These are phyloP conservation scores for Elongisporangium senticosum DNA, from an alignment of 352 stramenopile species.

Conservation along the genomic window DNA sequence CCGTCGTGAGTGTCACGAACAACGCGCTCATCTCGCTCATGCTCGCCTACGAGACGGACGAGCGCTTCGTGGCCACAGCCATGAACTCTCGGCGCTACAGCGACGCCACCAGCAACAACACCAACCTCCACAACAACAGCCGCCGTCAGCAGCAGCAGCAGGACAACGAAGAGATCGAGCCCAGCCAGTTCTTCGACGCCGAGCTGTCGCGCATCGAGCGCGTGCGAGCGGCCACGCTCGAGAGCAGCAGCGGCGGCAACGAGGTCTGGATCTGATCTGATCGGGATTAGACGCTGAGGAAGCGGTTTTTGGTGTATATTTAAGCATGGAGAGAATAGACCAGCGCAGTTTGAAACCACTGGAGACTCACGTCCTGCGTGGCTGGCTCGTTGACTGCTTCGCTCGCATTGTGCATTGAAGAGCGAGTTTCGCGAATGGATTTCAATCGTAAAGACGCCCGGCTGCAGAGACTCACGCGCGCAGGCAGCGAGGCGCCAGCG, in stretches of 20 bases:
- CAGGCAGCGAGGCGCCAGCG: constrained; percentile 2
- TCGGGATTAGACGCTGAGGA: neutral
- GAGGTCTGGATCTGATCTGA: neutral
- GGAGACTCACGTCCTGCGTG: neutral
- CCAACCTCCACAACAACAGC: neutral
- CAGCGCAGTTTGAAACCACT: neutral
- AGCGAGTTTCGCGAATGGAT: neutral
- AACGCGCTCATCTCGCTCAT: constrained; percentile 43
- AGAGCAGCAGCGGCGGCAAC: neutral
- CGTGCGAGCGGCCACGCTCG: neutral
- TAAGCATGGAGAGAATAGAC: neutral
- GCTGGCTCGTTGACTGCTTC: no score
- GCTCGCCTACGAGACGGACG: constrained; percentile 44
- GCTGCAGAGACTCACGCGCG: neutral
- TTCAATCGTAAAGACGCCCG: neutral
- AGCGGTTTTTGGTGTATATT: neutral
- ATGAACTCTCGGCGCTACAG: neutral
- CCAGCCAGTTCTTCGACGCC: neutral
- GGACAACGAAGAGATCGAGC: neutral
- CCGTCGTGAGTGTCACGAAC: constrained; percentile 46
- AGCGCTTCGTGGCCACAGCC: constrained; percentile 15
- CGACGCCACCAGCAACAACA: neutral
- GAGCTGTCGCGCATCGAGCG: neutral
- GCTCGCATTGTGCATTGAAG: neutral
- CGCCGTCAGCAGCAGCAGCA: constrained; percentile 3